Conservation (phyloP, 495 filamentous ascomycete genomes). For the Baudoinia panamericana region DNA sequence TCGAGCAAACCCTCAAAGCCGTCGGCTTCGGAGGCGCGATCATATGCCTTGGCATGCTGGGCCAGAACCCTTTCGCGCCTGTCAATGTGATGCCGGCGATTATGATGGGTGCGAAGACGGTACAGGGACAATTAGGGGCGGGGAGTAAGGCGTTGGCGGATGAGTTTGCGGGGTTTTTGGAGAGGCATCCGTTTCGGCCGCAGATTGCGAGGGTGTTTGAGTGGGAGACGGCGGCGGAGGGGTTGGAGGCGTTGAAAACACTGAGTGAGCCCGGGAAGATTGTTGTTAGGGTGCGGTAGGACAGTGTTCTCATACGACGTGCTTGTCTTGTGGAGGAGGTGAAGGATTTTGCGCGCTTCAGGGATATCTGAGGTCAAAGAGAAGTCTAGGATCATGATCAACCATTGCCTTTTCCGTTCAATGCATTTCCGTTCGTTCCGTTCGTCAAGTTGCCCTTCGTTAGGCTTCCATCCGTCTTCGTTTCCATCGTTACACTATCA, state of each 20-base stretch:
- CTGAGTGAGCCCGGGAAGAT: constrained; percentile 34
- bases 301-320: not conserved
- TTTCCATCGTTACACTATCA: no score
- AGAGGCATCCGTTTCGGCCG: constrained; percentile 23
- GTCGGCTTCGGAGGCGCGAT: constrained; percentile 10
- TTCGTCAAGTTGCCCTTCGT: no score
- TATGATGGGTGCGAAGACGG: constrained; percentile 11
- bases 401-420: not conserved
- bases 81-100: constrained; percentile 14
- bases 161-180: constrained; percentile 23
- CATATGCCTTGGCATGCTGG: constrained; percentile 9
- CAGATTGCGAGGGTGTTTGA: constrained; percentile 22
- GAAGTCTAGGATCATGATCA: no score
- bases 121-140: constrained; percentile 12
- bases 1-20: constrained; percentile 23
- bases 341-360: no score
- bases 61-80: not conserved
- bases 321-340: no score
- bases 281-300: constrained; percentile 1
- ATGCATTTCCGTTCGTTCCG: no score
- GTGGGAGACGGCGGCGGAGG: constrained; percentile 29
- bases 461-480: no score
- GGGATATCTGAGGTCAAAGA: no score
- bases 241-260: constrained; percentile 32
- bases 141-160: constrained; percentile 11